Evolutionary conservation across 345 rosid genomes (phyloP).

Genomic region (Cardamine chenopodiifolia): DNA sequence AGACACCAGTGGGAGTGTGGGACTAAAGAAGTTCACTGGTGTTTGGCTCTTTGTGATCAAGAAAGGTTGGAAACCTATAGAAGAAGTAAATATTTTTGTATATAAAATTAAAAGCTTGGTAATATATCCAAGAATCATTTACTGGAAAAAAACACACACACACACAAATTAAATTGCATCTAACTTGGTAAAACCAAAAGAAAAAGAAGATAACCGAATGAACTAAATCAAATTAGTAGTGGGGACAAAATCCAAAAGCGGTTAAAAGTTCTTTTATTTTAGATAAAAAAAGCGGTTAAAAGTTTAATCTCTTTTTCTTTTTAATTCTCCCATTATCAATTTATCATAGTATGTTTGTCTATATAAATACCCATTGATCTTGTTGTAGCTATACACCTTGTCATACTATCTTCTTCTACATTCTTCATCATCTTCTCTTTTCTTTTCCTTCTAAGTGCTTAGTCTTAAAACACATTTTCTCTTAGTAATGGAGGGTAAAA

Average conservation of each 20-base stretch:
- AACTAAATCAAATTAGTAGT: neutral
- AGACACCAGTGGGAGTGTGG: constrained; percentile 16
- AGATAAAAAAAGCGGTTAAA: neutral
- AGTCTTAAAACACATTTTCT: neutral
- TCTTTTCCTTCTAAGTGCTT: neutral
- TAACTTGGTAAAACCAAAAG: neutral
- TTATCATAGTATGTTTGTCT: constrained; percentile 5
- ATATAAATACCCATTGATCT: constrained; percentile 23
- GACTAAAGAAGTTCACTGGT: neutral
- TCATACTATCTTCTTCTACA: constrained; percentile 23
- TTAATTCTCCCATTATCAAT: neutral
- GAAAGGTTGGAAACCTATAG: constrained; percentile 13
- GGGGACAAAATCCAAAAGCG: neutral
- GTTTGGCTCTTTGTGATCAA: constrained; percentile 29
- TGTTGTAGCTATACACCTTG: constrained; percentile 20
- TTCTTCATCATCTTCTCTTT: constrained; percentile 7
- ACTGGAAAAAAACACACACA: neutral
- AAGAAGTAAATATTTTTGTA: neutral
- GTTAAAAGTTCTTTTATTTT: too few species aligned
- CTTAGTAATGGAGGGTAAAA: constrained; percentile 59
- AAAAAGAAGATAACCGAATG: neutral
- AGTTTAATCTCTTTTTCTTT: neutral
- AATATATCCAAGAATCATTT: constrained; percentile 23
- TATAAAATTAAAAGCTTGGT: neutral
- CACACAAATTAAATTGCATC: neutral